These are phyloP conservation scores for Sphenostylis stenocarpa DNA, from an alignment of 306 rosid species.

Conservation along the genomic window DNA sequence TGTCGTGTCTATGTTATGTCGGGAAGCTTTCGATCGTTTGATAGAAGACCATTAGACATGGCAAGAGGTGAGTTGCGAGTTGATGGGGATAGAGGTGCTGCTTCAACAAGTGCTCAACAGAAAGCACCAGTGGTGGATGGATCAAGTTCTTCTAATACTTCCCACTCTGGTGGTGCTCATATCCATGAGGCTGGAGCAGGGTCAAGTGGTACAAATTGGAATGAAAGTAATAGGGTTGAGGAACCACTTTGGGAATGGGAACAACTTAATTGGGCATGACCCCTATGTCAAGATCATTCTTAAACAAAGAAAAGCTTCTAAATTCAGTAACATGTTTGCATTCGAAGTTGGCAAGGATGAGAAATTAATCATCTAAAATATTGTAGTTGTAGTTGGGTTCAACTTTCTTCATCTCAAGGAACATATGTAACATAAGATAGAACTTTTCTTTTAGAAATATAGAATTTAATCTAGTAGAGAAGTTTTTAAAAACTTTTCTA, in stretches of 20 bases:
- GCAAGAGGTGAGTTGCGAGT: background rate
- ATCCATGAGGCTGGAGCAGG: background rate
- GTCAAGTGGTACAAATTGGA: slow-evolving; percentile 31
- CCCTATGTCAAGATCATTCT: background rate
- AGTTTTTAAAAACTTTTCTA: background rate
- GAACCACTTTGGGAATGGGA: slow-evolving; percentile 59
- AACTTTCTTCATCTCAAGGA: background rate
- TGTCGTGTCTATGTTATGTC: slow-evolving; percentile 74
- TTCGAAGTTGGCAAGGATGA: background rate
- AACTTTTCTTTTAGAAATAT: too few relatives aligned
- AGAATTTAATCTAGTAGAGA: too few relatives aligned
- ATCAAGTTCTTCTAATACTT: slow-evolving; percentile 47
- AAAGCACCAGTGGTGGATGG: slow-evolving; percentile 16
- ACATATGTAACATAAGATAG: background rate
- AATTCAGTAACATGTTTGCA: background rate
- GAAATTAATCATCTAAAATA: background rate
- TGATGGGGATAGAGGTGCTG: slow-evolving; percentile 20
- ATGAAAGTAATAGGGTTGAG: slow-evolving; percentile 27
- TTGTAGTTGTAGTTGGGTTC: background rate
- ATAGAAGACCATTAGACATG: slow-evolving; percentile 58
- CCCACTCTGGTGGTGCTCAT: slow-evolving; percentile 26
- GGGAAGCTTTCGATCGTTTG: slow-evolving; percentile 70
- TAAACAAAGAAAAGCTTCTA: background rate
- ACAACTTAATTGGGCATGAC: slow-evolving; percentile 41
- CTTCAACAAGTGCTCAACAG: slow-evolving; percentile 27